Evolutionary conservation across 371 early-diverging fungal genomes (phyloP).

Genomic region (Dinochytrium kinnereticum): DNA sequence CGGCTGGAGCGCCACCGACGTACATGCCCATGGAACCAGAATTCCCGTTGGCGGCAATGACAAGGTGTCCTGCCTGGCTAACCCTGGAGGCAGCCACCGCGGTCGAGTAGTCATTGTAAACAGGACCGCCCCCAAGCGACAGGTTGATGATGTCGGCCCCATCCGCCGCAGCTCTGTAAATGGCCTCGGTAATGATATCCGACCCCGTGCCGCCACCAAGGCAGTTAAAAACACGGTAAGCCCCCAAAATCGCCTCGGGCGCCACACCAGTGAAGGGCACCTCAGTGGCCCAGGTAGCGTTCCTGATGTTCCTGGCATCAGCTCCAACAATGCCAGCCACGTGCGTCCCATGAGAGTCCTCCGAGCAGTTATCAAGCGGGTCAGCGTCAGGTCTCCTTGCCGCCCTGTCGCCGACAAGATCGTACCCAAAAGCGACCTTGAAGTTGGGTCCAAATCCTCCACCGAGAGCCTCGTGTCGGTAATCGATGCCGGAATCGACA

Average conservation of each 20-base stretch:
- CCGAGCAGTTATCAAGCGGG: slow-evolving; percentile 58
- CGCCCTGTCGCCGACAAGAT: slow-evolving; percentile 52
- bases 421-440: slow-evolving; percentile 62
- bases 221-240: slow-evolving; percentile 66
- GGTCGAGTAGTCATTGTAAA: slow-evolving; percentile 32
- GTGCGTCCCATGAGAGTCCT: slow-evolving; percentile 63
- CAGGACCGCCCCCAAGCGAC: slow-evolving; percentile 58
- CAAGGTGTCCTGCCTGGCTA: slow-evolving; percentile 21
- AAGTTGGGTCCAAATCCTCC: slow-evolving; percentile 69
- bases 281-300: slow-evolving; percentile 15
- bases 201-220: slow-evolving; percentile 60
- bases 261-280: slow-evolving; percentile 47
- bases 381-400: slow-evolving; percentile 50
- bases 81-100: slow-evolving; percentile 28
- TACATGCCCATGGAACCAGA: slow-evolving; percentile 39
- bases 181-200: slow-evolving; percentile 70
- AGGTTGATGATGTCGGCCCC: too few relatives aligned
- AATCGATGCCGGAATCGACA: slow-evolving; percentile 68
- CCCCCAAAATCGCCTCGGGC: slow-evolving; percentile 40
- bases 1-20: slow-evolving; percentile 24
- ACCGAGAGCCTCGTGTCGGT: slow-evolving; percentile 72
- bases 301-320: slow-evolving; percentile 17
- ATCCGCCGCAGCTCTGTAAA: slow-evolving; percentile 66
- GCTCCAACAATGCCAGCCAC: slow-evolving; percentile 60
- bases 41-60: slow-evolving; percentile 42